These are phyloP conservation scores for Leucosporidium scottii DNA, from an alignment of 768 basidiomycete species.

Conservation along the genomic window DNA sequence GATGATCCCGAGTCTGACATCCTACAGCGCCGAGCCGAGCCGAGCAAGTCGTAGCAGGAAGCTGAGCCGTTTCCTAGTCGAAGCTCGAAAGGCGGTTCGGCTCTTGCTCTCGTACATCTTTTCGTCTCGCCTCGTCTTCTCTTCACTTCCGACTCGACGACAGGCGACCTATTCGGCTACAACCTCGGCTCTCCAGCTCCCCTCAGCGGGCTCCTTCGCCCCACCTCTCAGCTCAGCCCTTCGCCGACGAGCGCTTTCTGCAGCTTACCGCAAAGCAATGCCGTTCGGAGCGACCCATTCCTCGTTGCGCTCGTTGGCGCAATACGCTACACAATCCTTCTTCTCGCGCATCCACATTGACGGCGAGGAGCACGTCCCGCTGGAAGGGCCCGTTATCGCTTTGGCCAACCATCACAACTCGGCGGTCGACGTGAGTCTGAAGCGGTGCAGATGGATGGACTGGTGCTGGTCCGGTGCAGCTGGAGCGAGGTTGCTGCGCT, in stretches of 20 bases:
- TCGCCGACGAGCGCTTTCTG: background rate
- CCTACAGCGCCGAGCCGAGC: too few relatives aligned
- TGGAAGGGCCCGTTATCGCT: slow-evolving; percentile 19
- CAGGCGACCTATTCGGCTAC: background rate
- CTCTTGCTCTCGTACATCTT: background rate
- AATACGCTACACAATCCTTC: slow-evolving; percentile 22
- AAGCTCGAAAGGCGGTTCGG: background rate
- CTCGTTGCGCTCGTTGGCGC: slow-evolving; percentile 23
- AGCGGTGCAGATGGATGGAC: background rate
- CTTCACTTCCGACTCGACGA: background rate
- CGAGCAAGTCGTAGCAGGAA: too few relatives aligned
- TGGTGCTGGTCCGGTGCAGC: background rate
- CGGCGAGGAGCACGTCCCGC: slow-evolving; percentile 10
- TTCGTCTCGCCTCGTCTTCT: background rate
- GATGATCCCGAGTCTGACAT: too few relatives aligned
- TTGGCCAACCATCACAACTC: slow-evolving; percentile 32
- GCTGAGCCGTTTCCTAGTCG: too few relatives aligned
- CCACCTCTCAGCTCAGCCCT: too few relatives aligned
- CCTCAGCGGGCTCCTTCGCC: background rate
- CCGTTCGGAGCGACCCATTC: slow-evolving; percentile 40
- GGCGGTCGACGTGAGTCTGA: slow-evolving; percentile 26
- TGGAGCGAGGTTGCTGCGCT: background rate
- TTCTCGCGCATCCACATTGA: slow-evolving; percentile 14
- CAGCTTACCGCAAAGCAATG: slow-evolving; percentile 21
- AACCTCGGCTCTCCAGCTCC: background rate